phyloP scores from a whole-genome alignment of 257 asterid genomes.

The Jaltomata sinuosa region DNA sequence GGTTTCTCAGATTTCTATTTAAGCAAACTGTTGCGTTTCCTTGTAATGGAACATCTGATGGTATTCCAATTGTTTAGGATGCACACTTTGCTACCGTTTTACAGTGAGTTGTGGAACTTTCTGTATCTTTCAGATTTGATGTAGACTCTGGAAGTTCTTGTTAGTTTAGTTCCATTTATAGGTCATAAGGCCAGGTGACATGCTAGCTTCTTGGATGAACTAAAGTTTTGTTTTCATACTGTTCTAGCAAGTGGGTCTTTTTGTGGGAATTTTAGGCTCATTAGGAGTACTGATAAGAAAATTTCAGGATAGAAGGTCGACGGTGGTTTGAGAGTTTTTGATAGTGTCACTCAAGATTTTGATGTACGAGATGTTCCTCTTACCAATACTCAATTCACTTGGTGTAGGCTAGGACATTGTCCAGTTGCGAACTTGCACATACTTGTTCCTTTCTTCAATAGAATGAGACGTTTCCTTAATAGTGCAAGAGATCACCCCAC shows the following conservation, averaged over 20 bases:
- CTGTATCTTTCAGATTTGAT: neutral
- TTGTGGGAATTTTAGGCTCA: neutral
- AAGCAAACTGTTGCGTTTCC: neutral
- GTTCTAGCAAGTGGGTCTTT: neutral
- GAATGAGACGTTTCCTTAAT: neutral
- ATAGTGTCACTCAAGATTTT: neutral
- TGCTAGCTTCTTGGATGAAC: neutral
- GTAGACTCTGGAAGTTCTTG: neutral
- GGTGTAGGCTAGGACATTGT: neutral
- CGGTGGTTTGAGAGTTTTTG: neutral
- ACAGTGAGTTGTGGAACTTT: neutral
- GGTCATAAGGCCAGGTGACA: neutral
- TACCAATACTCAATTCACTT: neutral
- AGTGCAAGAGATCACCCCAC: neutral
- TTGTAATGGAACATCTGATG: neutral
- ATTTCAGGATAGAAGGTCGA: neutral
- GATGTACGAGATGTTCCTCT: neutral
- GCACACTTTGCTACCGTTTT: neutral
- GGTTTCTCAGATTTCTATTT: neutral
- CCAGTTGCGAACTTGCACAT: neutral
- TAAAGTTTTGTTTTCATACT: neutral
- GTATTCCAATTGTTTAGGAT: neutral
- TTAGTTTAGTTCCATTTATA: neutral
- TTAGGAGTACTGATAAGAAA: neutral
- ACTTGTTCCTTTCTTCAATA: neutral